Evolutionary conservation across 345 rosid genomes (phyloP), one percentile per base, ranked within the genome.

Genomic region (Hibiscus trionum): DNA sequence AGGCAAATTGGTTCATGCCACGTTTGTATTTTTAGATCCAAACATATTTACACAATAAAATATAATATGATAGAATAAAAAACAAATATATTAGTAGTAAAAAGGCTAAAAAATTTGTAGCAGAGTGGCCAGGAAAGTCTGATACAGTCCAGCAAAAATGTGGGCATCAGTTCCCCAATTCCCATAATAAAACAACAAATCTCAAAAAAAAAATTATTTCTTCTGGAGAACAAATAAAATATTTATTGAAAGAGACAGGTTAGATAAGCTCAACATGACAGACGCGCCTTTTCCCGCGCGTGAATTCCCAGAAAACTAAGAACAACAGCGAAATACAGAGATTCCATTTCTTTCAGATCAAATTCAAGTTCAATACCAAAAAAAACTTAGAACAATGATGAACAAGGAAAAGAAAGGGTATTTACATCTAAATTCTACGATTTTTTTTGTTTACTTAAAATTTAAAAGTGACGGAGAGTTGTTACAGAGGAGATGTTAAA

Each of bases 101-200:
- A 39, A 35, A 9, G 8, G 46, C 11, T 11, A 7, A n/a, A n/a
- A n/a, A n/a, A n/a, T 39, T 39, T 39, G 46, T 7, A 8, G 46
- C 46, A 42, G 46, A 10, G 46, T 9, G 11, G 0, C 3, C 46
- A 42, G 46, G 46, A 2, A 42, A 42, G 46, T 42, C 11, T 42
- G 46, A 42, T 42, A 8, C 46, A 42, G 46, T 42, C 46, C 46
- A 42, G 46, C 46, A 42, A 42, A 42, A 42, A 8, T 42, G 46
- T 42, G 70, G 70, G 76, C 81, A 72, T 79, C 76, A 72, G 66
- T 71, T 71, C 78, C 78, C 81, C 66, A 61, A 71, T 59, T 60
- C 52, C 66, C 27, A 31, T 29, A 61, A 12, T 31, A 71, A 71
- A 67, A 42, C 70, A 67, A 71, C 74, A 65, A 78, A 75, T 66